A percentile compares a stretch with the other conserved stretches of the same genome.
Evolutionary conservation across 108 stramenopile species (phyloP).

Genomic region (Fistulifera solaris): DNA sequence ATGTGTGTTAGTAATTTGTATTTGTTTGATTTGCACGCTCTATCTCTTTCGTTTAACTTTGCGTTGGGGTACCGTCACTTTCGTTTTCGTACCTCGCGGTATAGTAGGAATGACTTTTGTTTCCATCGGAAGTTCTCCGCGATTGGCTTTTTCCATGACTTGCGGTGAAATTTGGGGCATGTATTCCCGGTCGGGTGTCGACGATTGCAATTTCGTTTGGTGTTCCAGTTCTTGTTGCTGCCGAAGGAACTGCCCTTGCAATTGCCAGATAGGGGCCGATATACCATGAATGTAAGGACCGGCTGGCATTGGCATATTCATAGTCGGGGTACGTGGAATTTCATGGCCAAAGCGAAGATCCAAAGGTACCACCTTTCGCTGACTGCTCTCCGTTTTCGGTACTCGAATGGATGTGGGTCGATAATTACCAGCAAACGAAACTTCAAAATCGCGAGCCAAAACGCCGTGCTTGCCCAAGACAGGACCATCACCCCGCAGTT

Average conservation of each 20-base stretch:
- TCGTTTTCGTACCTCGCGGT: too few species aligned
- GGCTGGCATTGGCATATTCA: too few species aligned
- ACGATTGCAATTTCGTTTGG: conserved; percentile 1
- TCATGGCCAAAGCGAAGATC: neutral
- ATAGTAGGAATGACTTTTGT: too few species aligned
- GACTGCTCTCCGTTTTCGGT: conserved; percentile 7
- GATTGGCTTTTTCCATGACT: conserved; percentile 8
- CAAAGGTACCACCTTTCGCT: neutral
- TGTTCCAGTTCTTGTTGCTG: conserved; percentile 1
- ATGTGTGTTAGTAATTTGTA: too few species aligned
- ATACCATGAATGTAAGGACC: conserved; percentile 34
- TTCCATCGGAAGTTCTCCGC: conserved; percentile 4
- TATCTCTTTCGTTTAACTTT: too few species aligned
- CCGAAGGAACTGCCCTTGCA: conserved; percentile 19
- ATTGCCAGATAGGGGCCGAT: conserved; percentile 26
- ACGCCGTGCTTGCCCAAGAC: conserved; percentile 35
- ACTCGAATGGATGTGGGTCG: conserved; percentile 38
- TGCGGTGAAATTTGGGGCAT: neutral
- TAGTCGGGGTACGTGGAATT: too few species aligned
- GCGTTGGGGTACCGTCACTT: too few species aligned
- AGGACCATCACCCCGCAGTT: conserved; percentile 36
- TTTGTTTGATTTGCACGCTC: too few species aligned
- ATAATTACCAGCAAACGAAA: conserved; percentile 39
- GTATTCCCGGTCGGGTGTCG: conserved; percentile 1
- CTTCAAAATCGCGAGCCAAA: conserved; percentile 35